These are phyloP conservation scores for Botrytis hyacinthi DNA, from an alignment of 2,329 filamentous ascomycete genomes.

Conservation along the genomic window DNA sequence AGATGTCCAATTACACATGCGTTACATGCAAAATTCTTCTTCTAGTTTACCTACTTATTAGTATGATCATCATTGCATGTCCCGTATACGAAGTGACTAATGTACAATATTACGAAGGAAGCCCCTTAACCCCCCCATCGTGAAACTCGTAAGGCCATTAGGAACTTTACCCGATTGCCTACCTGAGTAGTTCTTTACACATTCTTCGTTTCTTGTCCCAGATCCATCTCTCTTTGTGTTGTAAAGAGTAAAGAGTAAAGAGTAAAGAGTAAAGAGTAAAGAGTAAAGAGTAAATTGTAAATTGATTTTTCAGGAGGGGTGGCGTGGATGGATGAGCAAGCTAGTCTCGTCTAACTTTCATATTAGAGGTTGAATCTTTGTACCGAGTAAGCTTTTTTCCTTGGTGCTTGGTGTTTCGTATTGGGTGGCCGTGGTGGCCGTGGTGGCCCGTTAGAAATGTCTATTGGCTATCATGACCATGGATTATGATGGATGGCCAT, in stretches of 20 bases:
- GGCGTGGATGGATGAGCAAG: background rate
- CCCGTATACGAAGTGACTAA: background rate
- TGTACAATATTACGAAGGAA: background rate
- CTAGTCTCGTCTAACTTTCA: background rate
- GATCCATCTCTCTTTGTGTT: background rate
- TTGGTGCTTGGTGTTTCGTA: slow-evolving; percentile 2
- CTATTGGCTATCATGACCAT: background rate
- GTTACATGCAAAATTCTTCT: background rate
- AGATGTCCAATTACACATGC: background rate
- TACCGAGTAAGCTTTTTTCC: background rate
- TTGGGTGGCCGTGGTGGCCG: background rate
- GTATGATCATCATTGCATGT: background rate
- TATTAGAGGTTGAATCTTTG: background rate
- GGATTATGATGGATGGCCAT: too few species aligned
- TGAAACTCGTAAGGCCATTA: background rate
- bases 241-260: too few species aligned
- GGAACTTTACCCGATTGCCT: background rate
- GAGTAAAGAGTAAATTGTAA: too few species aligned
- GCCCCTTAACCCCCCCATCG: background rate
- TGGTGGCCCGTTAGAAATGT: background rate
- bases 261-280: too few species aligned
- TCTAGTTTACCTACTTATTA: background rate
- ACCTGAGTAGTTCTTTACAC: background rate
- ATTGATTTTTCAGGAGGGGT: background rate
- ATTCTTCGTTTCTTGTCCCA: background rate